Conservation (phyloP, 2,329 filamentous ascomycete species). For the Ceratocystis papillata region DNA sequence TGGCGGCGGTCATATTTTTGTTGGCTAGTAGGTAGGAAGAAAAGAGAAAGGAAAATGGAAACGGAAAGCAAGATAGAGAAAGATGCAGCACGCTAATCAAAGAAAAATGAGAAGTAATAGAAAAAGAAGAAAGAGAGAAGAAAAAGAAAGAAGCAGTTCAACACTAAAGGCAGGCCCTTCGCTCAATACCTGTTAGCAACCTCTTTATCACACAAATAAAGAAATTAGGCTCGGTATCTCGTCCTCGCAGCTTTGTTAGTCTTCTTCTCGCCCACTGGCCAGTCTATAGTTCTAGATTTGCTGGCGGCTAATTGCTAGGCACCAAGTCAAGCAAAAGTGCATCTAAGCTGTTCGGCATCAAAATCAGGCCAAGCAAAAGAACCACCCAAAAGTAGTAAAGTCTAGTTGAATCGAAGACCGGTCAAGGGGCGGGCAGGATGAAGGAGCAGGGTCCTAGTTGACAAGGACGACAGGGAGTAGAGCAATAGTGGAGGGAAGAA, state of each 20-base stretch:
- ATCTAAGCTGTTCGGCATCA: background rate
- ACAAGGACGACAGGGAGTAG: background rate
- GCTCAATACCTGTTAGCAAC: no score
- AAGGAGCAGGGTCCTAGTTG: constrained; percentile 2
- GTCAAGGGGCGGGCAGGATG: background rate
- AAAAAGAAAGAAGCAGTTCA: background rate
- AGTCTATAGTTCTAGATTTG: background rate
- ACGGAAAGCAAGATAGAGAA: background rate
- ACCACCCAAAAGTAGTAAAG: constrained; percentile 16
- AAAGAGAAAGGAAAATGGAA: background rate
- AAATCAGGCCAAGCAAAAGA: constrained; percentile 16
- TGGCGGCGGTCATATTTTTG: constrained; percentile 28
- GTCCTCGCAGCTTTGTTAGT: background rate
- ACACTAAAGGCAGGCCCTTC: background rate
- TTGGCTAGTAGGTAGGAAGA: background rate
- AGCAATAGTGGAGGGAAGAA: background rate
- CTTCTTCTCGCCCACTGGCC: background rate
- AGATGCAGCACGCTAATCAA: background rate
- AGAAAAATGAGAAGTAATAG: background rate
- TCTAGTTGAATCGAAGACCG: background rate
- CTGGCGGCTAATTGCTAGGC: background rate
- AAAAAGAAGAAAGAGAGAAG: background rate
- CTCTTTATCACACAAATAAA: no score
- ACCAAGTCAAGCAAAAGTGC: background rate
- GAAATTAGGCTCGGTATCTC: no score